These are phyloP conservation scores for Trypanosoma cruzi DNA, from an alignment of 208 protist species.

Conservation along the genomic window DNA sequence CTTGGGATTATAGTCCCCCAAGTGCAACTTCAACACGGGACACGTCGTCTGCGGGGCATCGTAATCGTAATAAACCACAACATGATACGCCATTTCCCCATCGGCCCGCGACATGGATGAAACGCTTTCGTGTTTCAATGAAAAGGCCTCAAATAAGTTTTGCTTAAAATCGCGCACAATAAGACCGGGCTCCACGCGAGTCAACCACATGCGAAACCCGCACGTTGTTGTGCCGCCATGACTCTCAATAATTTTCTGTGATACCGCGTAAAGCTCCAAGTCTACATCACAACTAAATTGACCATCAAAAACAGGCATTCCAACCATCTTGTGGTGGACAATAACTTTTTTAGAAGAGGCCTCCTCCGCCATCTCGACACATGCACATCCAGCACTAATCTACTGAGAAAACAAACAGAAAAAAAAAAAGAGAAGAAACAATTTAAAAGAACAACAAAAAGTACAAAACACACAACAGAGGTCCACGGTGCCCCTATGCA, in stretches of 20 bases:
- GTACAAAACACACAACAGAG: neutral
- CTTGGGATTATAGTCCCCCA: neutral
- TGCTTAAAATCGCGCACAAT: conserved; percentile 57
- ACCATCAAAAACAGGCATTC: conserved; percentile 67
- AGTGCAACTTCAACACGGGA: conserved; percentile 26
- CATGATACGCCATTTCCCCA: conserved; percentile 2
- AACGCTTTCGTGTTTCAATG: conserved; percentile 18
- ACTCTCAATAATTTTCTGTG: conserved; percentile 43
- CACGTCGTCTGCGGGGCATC: conserved; percentile 33
- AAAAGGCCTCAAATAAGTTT: conserved; percentile 50
- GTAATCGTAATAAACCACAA: conserved; percentile 81
- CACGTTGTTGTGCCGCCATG: conserved; percentile 50
- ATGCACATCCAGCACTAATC: conserved; percentile 10
- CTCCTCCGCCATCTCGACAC: conserved; percentile 6
- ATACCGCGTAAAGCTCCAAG: conserved; percentile 46
- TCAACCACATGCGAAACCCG: conserved; percentile 60
- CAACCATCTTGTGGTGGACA: conserved; percentile 68
- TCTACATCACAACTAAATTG: conserved; percentile 33
- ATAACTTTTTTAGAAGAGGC: conserved; percentile 19
- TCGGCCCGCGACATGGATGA: neutral
- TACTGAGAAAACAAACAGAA: conserved; percentile 7
- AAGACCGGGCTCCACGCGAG: conserved; percentile 65
- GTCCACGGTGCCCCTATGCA: neutral
- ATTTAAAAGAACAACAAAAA: neutral
- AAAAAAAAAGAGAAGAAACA: conserved; percentile 10